phyloP scores from a whole-genome alignment of 495 filamentous ascomycete genomes.

The Penicillium soppii region DNA sequence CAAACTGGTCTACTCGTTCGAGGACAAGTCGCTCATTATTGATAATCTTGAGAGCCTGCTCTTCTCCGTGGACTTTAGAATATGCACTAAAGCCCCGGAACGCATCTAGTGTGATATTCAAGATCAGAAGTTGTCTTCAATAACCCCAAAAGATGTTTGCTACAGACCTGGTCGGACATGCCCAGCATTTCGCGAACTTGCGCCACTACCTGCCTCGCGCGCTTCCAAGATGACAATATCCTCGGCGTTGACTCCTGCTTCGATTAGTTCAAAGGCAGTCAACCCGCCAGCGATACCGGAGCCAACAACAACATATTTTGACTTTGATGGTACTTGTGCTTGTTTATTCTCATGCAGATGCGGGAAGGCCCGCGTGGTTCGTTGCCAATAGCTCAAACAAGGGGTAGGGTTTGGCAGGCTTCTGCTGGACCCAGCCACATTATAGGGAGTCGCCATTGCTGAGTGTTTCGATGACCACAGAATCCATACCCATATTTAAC shows the following conservation, averaged over 20 bases:
- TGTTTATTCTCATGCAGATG: slow-evolving; percentile 21
- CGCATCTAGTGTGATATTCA: slow-evolving; percentile 16
- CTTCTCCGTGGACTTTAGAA: slow-evolving; percentile 25
- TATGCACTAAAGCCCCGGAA: slow-evolving; percentile 36
- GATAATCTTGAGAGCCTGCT: slow-evolving; percentile 32
- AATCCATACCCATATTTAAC: neutral
- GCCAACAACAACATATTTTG: slow-evolving; percentile 29
- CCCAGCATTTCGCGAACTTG: slow-evolving; percentile 33
- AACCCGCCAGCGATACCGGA: slow-evolving; percentile 30
- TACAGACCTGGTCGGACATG: slow-evolving; percentile 32
- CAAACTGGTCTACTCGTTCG: slow-evolving; percentile 24
- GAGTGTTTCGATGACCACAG: too few relatives aligned
- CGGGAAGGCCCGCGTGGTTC: slow-evolving; percentile 29
- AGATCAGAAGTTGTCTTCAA: neutral
- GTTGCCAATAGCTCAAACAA: slow-evolving; percentile 33
- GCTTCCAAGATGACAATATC: slow-evolving; percentile 34
- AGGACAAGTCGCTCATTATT: slow-evolving; percentile 28
- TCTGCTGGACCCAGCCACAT: slow-evolving; percentile 8
- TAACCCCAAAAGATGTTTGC: neutral
- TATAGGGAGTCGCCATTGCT: neutral
- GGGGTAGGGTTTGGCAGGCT: slow-evolving; percentile 25
- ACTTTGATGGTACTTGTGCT: slow-evolving; percentile 3
- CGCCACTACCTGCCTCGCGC: slow-evolving; percentile 30
- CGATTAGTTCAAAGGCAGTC: slow-evolving; percentile 26
- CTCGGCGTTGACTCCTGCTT: slow-evolving; percentile 19